These are phyloP conservation scores for Elongisporangium prolatum DNA, from an alignment of 352 stramenopile genomes.

Conservation along the genomic window DNA sequence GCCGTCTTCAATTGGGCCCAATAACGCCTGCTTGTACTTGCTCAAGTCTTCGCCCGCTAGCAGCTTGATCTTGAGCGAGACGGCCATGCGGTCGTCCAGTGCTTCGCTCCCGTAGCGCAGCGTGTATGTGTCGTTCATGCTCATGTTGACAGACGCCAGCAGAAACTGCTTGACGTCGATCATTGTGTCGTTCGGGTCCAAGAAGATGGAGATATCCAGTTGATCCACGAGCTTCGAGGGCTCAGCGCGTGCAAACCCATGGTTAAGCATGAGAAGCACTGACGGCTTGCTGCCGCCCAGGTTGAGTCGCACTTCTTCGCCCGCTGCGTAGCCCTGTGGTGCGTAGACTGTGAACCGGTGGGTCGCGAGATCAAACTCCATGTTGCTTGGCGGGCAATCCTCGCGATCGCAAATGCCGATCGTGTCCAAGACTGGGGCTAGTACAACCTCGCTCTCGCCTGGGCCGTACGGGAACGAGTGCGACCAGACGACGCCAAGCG, in stretches of 20 bases:
- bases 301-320: slow-evolving; percentile 26
- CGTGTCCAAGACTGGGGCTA: slow-evolving; percentile 34
- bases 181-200: slow-evolving; percentile 32
- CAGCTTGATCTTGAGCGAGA: slow-evolving; percentile 46
- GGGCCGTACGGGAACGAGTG: slow-evolving; percentile 22
- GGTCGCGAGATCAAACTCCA: slow-evolving; percentile 18
- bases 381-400: slow-evolving; percentile 16
- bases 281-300: slow-evolving; percentile 27
- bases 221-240: slow-evolving; percentile 25
- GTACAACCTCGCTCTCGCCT: slow-evolving; percentile 22
- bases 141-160: slow-evolving; percentile 29
- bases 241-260: slow-evolving; percentile 24
- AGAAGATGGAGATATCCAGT: slow-evolving; percentile 36
- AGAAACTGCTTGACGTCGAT: slow-evolving; percentile 35
- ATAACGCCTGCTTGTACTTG: slow-evolving; percentile 22
- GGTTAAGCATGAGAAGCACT: slow-evolving; percentile 40
- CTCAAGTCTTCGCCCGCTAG: slow-evolving; percentile 24
- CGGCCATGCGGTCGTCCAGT: slow-evolving; percentile 12
- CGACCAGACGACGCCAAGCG: slow-evolving; percentile 39
- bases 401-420: slow-evolving; percentile 34
- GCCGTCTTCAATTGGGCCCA: slow-evolving; percentile 7
- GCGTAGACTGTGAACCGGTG: slow-evolving; percentile 33
- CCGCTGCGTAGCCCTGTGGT: slow-evolving; percentile 14
- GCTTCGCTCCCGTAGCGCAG: slow-evolving; percentile 17
- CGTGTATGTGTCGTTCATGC: slow-evolving; percentile 33